These are phyloP conservation scores for Verticillium dahliae DNA, from an alignment of 2,329 filamentous ascomycete genomes.

Conservation along the genomic window DNA sequence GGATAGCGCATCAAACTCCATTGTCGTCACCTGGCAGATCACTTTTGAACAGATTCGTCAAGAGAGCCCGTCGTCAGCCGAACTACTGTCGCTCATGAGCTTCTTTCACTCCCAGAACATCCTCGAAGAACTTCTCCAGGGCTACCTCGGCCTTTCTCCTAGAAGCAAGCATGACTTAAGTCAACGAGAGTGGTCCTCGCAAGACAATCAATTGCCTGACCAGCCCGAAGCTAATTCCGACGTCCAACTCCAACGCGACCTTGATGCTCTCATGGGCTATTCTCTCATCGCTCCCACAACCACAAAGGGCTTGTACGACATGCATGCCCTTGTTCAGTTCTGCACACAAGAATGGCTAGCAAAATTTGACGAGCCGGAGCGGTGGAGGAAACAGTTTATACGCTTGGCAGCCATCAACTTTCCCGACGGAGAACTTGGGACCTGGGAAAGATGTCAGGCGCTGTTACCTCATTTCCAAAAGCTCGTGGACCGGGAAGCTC, in stretches of 20 bases:
- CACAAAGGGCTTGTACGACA: constrained; percentile 21
- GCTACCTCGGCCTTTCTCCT: no score
- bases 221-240: neutral
- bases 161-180: no score
- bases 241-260: constrained; percentile 18
- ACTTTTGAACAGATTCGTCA: constrained; percentile 22
- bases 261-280: constrained; percentile 26
- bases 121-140: constrained; percentile 8
- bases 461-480: no score
- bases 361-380: no score
- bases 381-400: no score
- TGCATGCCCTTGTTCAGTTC: constrained; percentile 30
- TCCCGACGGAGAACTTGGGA: no score
- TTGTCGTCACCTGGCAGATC: constrained; percentile 19
- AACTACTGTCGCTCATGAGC: constrained; percentile 37
- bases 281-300: constrained; percentile 22
- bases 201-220: no score
- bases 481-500: no score
- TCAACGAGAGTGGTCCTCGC: no score
- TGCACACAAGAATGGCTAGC: constrained; percentile 24
- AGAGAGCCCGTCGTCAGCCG: constrained; percentile 25
- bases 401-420: no score
- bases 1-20: constrained; percentile 13
- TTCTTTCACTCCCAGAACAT: constrained; percentile 38
- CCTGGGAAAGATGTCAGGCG: no score